Evolutionary conservation across 140 eudicot genomes (phyloP).

Genomic region (Bidens hawaiensis): DNA sequence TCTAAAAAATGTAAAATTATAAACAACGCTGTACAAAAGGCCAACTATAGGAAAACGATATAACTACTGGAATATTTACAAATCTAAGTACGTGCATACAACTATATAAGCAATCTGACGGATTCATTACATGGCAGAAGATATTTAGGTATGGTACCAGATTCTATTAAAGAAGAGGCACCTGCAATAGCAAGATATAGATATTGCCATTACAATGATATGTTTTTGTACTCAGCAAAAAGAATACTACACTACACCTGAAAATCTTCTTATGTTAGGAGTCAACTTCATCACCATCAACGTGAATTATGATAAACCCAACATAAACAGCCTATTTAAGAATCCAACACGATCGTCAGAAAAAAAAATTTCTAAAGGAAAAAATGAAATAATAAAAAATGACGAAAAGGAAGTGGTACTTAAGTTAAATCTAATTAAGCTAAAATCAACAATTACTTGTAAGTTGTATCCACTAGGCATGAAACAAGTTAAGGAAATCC

Average conservation of each 20-base stretch:
- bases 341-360: slow-evolving; percentile 38
- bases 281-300: slow-evolving; percentile 50
- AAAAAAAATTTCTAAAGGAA: slow-evolving; percentile 18
- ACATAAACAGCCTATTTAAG: slow-evolving; percentile 46
- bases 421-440: slow-evolving; percentile 9
- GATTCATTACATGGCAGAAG: slow-evolving; percentile 5
- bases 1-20: too few relatives aligned
- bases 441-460: slow-evolving; percentile 15
- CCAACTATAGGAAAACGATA: slow-evolving; percentile 9
- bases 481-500: not conserved
- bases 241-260: slow-evolving; percentile 43
- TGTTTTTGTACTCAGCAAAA: slow-evolving; percentile 18
- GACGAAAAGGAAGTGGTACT: not conserved
- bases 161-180: not conserved
- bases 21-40: too few relatives aligned
- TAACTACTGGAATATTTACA: not conserved
- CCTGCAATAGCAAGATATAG: slow-evolving; percentile 32
- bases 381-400: slow-evolving; percentile 2
- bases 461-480: slow-evolving; percentile 2
- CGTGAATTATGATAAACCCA: slow-evolving; percentile 46
- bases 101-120: slow-evolving; percentile 6
- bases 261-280: slow-evolving; percentile 42
- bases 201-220: slow-evolving; percentile 31
- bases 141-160: not conserved
- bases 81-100: too few relatives aligned